A percentile compares a stretch with the other conserved stretches of the same genome.
These are phyloP conservation scores for Elsinoe fawcettii DNA, from an alignment of 2,329 filamentous ascomycete genomes.

Conservation along the genomic window DNA sequence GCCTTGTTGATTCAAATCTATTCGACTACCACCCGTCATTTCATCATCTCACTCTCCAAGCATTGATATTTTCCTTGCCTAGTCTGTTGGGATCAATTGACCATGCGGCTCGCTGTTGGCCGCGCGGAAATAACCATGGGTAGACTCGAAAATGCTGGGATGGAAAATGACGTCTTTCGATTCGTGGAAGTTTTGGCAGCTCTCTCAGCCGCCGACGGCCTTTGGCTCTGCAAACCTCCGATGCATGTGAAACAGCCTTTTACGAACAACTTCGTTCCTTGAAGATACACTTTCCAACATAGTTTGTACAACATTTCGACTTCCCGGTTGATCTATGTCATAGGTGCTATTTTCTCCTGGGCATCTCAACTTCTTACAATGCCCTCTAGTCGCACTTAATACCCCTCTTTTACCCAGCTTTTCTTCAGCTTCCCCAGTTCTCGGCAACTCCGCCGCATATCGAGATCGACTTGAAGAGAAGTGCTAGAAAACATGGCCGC, in stretches of 20 bases:
- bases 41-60: not conserved
- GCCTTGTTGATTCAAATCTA: not conserved
- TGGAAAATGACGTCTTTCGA: constrained; percentile 9
- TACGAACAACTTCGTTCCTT: not conserved
- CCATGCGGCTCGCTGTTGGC: not conserved
- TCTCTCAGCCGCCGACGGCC: not conserved
- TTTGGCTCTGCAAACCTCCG: not conserved
- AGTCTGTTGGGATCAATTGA: constrained; percentile 5
- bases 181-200: constrained; percentile 12
- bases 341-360: not conserved
- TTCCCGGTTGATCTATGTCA: not conserved
- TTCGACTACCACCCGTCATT: not conserved
- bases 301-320: not conserved
- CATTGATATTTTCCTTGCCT: not conserved
- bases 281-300: constrained; percentile 6
- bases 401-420: not conserved
- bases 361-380: not conserved
- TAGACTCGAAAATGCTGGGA: not conserved
- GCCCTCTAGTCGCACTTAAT: not conserved
- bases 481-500: constrained; percentile 4
- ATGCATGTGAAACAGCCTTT: constrained; percentile 11
- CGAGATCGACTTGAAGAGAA: not conserved
- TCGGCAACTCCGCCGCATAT: constrained; percentile 8
- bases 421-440: constrained; percentile 10
- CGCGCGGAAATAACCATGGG: not conserved